Evolutionary conservation across 495 filamentous ascomycete genomes (phyloP).

Genomic region (Alectoria sarmentosa): DNA sequence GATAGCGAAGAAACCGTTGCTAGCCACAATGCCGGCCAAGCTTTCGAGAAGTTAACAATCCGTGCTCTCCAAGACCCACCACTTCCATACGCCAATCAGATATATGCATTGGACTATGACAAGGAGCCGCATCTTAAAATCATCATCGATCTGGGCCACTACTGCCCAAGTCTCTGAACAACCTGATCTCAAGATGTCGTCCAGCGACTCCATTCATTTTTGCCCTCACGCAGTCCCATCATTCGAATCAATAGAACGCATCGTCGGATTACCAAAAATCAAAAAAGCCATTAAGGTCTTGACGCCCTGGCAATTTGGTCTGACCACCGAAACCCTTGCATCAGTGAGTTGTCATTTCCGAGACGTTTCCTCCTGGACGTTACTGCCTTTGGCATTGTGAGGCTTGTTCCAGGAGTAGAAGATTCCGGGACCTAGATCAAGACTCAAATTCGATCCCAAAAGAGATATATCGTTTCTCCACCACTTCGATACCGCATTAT

Average conservation of each 20-base stretch:
- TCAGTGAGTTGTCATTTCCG: not conserved
- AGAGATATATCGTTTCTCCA: no score
- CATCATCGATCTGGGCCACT: not conserved
- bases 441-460: not conserved
- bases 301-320: not conserved
- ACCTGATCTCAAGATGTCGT: not conserved
- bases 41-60: not conserved
- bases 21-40: not conserved
- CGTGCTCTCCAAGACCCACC: not conserved
- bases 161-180: not conserved
- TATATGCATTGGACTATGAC: not conserved
- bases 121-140: not conserved
- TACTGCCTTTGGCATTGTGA: not conserved
- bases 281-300: not conserved
- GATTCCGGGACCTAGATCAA: not conserved
- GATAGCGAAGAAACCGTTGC: not conserved
- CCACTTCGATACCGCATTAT: no score
- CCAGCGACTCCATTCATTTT: not conserved
- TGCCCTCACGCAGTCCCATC: not conserved
- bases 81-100: not conserved
- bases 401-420: not conserved
- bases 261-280: not conserved
- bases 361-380: not conserved
- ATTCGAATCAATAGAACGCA: not conserved
- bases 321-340: not conserved